Conservation (phyloP, 768 basidiomycete species). For the Termitomyces sp. region DNA sequence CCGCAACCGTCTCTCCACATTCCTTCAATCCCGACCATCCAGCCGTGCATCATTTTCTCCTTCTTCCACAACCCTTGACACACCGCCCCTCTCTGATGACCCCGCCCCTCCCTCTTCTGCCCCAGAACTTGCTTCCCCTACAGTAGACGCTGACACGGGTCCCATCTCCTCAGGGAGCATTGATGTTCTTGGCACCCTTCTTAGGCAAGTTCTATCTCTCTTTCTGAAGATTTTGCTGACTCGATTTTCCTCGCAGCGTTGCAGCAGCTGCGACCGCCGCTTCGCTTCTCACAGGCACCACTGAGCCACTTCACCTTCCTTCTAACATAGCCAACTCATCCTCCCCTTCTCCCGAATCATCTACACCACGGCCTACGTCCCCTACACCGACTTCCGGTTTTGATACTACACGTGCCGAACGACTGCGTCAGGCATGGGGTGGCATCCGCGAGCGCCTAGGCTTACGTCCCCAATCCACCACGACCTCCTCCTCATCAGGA, state of each 20-base stretch:
- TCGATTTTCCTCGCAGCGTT: conserved; percentile 41
- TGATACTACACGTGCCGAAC: conserved; percentile 30
- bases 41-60: conserved; percentile 16
- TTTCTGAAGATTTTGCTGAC: not conserved
- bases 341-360: not conserved
- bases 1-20: conserved; percentile 26
- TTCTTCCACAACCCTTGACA: conserved; percentile 8
- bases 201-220: conserved; percentile 48
- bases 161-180: conserved; percentile 68
- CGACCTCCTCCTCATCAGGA: conserved; percentile 6
- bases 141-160: conserved; percentile 16
- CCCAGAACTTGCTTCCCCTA: not conserved
- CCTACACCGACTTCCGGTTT: conserved; percentile 43
- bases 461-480: conserved; percentile 28
- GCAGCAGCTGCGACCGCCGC: conserved; percentile 92
- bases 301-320: conserved; percentile 58
- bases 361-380: conserved; percentile 22
- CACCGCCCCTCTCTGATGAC: conserved; percentile 8
- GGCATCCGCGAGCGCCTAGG: conserved; percentile 66
- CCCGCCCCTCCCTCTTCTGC: not conserved
- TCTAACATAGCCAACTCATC: not conserved
- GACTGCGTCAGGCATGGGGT: conserved; percentile 65
- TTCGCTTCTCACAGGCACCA: conserved; percentile 71
- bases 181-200: conserved; percentile 76
- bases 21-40: conserved; percentile 32